phyloP scores from a whole-genome alignment of 148 eudicot genomes.

The Camellia granthamiana region DNA sequence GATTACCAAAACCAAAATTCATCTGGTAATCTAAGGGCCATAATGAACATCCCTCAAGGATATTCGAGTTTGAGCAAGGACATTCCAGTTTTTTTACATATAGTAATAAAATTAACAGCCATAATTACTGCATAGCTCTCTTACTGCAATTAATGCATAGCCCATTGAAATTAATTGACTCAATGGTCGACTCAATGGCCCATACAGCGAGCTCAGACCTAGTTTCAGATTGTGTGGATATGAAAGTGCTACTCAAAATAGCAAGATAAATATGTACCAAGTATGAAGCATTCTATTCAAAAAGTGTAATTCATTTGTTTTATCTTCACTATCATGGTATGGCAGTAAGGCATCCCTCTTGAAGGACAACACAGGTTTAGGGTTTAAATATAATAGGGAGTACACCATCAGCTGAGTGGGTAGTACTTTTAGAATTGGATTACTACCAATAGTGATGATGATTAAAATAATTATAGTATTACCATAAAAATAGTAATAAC shows the following conservation, averaged over 20 bases:
- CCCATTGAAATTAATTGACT: neutral
- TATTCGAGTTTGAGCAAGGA: neutral
- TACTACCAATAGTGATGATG: neutral
- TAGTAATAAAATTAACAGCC: neutral
- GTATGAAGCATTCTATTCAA: neutral
- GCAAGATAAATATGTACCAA: neutral
- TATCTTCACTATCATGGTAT: neutral
- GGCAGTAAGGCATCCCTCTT: neutral
- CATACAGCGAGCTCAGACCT: conserved; percentile 1
- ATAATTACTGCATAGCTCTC: neutral
- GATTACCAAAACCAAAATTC: neutral
- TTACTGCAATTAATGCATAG: neutral
- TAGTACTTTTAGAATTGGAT: neutral
- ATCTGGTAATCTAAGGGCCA: neutral
- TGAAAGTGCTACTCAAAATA: neutral
- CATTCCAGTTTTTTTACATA: neutral
- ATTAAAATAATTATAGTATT: neutral
- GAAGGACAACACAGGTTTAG: conserved; percentile 1
- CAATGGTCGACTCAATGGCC: neutral
- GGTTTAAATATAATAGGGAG: neutral
- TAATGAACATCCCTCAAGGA: conserved; percentile 4
- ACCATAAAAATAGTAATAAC: neutral
- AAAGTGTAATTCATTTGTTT: neutral
- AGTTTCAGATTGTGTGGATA: neutral
- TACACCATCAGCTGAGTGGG: neutral